A percentile compares a stretch with the other conserved stretches of the same genome.
These are phyloP conservation scores for Linderniella brevidens DNA, from an alignment of 257 asterid species.

Conservation along the genomic window DNA sequence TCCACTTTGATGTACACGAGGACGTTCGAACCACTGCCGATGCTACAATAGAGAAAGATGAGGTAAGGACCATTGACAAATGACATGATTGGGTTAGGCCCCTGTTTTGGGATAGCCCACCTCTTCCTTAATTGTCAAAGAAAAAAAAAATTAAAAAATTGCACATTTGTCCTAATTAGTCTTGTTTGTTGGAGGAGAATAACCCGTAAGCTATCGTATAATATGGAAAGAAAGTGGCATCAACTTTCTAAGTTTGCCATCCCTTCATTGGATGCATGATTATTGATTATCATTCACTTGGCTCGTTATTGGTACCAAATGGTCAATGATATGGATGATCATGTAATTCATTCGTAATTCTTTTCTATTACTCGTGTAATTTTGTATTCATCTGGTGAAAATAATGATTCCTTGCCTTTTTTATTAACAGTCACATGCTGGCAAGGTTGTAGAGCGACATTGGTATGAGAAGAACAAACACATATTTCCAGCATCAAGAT, in stretches of 20 bases:
- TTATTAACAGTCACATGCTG: slow-evolving; percentile 84
- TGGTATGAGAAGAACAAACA: slow-evolving; percentile 99
- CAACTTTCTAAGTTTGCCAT: no score
- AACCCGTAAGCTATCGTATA: no score
- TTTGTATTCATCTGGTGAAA: neutral
- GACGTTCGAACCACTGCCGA: slow-evolving; percentile 96
- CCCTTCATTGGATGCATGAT: no score
- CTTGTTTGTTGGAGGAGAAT: no score
- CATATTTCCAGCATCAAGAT: slow-evolving; percentile 95
- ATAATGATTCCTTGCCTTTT: slow-evolving; percentile 1
- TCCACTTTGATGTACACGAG: slow-evolving; percentile 98
- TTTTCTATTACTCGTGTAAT: no score
- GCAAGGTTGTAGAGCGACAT: slow-evolving; percentile 98
- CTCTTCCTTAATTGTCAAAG: neutral
- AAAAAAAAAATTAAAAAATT: no score
- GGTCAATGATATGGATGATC: no score
- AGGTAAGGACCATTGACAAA: slow-evolving; percentile 67
- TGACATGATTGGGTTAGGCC: slow-evolving; percentile 5
- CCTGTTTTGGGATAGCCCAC: neutral
- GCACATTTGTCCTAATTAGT: no score
- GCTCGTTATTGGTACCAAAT: no score
- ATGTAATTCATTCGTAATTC: no score
- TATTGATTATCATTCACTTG: no score
- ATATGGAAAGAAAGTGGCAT: no score
- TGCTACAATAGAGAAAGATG: slow-evolving; percentile 95